Conservation (phyloP, 495 filamentous ascomycete species). For the Penicillium subrubescens region DNA sequence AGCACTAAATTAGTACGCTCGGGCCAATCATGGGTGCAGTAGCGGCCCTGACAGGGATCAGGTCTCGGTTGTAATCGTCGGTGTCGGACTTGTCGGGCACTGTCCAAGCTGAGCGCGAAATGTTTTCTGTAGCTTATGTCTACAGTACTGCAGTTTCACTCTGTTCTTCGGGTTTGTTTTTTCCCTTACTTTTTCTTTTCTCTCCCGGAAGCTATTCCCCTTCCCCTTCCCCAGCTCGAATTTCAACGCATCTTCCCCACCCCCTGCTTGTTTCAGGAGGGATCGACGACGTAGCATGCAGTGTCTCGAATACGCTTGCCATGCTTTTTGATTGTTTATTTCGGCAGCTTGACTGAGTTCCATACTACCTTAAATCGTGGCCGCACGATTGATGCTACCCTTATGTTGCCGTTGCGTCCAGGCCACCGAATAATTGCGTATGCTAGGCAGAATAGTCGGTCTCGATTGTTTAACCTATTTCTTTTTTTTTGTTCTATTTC, state of each 20-base stretch:
- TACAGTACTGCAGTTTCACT: background rate
- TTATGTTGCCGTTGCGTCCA: constrained; percentile 22
- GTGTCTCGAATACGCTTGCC: constrained; percentile 1
- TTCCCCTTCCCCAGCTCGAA: background rate
- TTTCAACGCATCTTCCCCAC: background rate
- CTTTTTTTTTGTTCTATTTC: background rate
- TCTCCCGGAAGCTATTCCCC: background rate
- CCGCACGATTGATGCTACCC: constrained; percentile 18
- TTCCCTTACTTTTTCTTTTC: background rate
- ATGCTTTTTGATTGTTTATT: background rate
- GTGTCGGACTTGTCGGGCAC: constrained; percentile 20
- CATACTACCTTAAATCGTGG: constrained; percentile 14
- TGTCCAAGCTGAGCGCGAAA: background rate
- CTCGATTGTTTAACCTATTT: background rate
- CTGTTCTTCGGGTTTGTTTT: background rate
- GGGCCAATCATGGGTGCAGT: constrained; percentile 13
- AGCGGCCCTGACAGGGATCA: constrained; percentile 10
- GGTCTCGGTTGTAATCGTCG: constrained; percentile 28
- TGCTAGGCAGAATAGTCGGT: background rate
- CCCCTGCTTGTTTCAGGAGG: constrained; percentile 20
- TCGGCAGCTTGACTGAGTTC: constrained; percentile 8
- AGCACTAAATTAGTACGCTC: constrained; percentile 13
- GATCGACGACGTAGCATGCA: constrained; percentile 17
- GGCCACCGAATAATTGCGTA: constrained; percentile 1
- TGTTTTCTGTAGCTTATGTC: background rate